These are phyloP conservation scores for Malbranchea zuffiana DNA, from an alignment of 2,329 filamentous ascomycete genomes.

Conservation along the genomic window DNA sequence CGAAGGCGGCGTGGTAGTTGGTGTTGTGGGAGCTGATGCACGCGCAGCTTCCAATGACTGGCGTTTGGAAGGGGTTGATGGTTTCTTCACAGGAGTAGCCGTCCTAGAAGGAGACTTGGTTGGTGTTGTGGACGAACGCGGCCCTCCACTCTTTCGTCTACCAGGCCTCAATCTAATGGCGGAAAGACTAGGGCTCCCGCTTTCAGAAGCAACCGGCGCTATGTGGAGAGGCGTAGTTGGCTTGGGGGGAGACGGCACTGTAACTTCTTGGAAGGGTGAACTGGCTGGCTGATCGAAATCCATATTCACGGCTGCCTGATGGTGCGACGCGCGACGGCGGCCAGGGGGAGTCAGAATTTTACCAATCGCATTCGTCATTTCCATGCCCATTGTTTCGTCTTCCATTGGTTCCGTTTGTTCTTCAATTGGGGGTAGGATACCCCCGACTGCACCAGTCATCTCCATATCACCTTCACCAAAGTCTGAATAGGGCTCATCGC, in stretches of 20 bases:
- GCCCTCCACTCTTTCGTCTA: constrained; percentile 35
- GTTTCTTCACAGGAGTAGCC: constrained; percentile 31
- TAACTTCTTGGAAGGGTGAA: constrained; percentile 37
- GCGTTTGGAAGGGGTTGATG: constrained; percentile 28
- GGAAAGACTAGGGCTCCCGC: constrained; percentile 46
- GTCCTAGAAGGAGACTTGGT: constrained; percentile 27
- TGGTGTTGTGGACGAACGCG: constrained; percentile 36
- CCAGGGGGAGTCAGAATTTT: constrained; percentile 43
- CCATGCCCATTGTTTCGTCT: constrained; percentile 51
- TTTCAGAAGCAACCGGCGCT: constrained; percentile 36
- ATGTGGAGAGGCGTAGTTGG: constrained; percentile 24
- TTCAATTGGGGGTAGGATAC: constrained; percentile 32
- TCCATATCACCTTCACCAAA: constrained; percentile 45
- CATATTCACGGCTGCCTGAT: constrained; percentile 40
- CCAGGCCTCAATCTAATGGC: constrained; percentile 41
- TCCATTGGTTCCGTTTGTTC: constrained; percentile 31
- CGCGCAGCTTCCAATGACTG: neutral
- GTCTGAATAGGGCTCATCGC: constrained; percentile 13
- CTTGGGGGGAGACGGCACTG: constrained; percentile 24
- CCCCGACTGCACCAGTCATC: constrained; percentile 42
- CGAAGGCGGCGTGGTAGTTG: constrained; percentile 7
- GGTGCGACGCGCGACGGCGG: constrained; percentile 43
- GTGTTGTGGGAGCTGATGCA: constrained; percentile 8
- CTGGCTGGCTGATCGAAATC: constrained; percentile 40
- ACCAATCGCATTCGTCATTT: constrained; percentile 55